Conservation (phyloP, 441 rosid species). For the Corymbia citriodora region DNA sequence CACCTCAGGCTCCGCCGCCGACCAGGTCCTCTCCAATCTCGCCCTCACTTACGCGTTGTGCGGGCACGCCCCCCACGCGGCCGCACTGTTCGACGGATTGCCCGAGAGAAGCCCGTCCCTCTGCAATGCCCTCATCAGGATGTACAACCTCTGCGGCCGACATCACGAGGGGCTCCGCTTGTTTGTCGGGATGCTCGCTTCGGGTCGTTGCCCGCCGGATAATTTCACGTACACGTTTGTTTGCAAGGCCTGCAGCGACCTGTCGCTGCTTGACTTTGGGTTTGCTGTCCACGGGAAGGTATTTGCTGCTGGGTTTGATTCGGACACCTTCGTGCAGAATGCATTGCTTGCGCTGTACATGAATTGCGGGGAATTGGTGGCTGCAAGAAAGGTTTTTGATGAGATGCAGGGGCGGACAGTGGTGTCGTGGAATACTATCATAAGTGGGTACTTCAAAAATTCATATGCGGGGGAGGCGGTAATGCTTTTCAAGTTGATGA, state of each 20-base stretch:
- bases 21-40: slow-evolving; percentile 22
- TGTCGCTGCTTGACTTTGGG: slow-evolving; percentile 33
- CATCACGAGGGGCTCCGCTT: slow-evolving; percentile 29
- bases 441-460: slow-evolving; percentile 65
- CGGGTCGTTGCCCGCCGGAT: slow-evolving; percentile 38
- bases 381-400: slow-evolving; percentile 54
- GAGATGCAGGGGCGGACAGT: slow-evolving; percentile 41
- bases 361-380: slow-evolving; percentile 42
- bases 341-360: slow-evolving; percentile 67
- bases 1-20: slow-evolving; percentile 5
- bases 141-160: slow-evolving; percentile 30
- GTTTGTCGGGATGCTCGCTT: slow-evolving; percentile 43
- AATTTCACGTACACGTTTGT: slow-evolving; percentile 54
- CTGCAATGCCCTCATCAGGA: slow-evolving; percentile 48
- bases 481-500: slow-evolving; percentile 40
- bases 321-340: slow-evolving; percentile 45
- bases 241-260: slow-evolving; percentile 53
- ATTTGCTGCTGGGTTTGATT: slow-evolving; percentile 32
- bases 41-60: slow-evolving; percentile 14
- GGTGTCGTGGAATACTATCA: slow-evolving; percentile 76
- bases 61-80: slow-evolving; percentile 27
- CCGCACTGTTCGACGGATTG: slow-evolving; percentile 55
- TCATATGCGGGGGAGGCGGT: slow-evolving; percentile 42
- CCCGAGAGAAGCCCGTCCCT: slow-evolving; percentile 35
- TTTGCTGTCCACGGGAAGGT: slow-evolving; percentile 44